Evolutionary conservation across 2,329 filamentous ascomycete species (phyloP).

Genomic region (Dactylella cylindrospora): DNA sequence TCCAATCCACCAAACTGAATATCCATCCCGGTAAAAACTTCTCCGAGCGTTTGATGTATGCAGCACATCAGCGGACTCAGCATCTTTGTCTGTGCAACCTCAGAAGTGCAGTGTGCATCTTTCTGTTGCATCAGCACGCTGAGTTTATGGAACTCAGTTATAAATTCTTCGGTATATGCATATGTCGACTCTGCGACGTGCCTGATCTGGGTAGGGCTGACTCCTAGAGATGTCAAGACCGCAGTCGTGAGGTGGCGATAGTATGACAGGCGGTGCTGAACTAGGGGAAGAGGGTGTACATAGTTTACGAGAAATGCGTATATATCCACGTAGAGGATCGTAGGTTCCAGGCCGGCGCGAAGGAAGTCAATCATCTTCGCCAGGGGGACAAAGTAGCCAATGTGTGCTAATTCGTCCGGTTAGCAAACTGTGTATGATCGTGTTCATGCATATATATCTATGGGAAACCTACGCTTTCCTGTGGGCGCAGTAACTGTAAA

Average conservation of each 20-base stretch:
- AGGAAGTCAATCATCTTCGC: conserved; percentile 36
- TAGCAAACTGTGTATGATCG: neutral
- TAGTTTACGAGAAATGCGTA: conserved; percentile 40
- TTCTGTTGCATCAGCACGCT: conserved; percentile 17
- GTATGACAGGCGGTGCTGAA: conserved; percentile 18
- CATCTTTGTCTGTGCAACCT: conserved; percentile 30
- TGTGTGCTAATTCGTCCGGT: conserved; percentile 18
- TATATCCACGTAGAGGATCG: conserved; percentile 35
- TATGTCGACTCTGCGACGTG: conserved; percentile 38
- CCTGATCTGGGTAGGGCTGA: conserved; percentile 14
- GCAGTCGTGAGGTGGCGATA: conserved; percentile 29
- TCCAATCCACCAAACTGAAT: conserved; percentile 38
- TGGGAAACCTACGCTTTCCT: conserved; percentile 29
- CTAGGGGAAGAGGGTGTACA: conserved; percentile 21
- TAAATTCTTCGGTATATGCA: conserved; percentile 31
- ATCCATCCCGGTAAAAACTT: conserved; percentile 32
- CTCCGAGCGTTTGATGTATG: conserved; percentile 29
- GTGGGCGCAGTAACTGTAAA: conserved; percentile 32
- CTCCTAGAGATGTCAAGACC: conserved; percentile 19
- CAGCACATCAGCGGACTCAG: conserved; percentile 28
- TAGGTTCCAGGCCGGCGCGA: conserved; percentile 27
- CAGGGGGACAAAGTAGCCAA: conserved; percentile 37
- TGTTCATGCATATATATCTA: neutral
- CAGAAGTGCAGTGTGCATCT: conserved; percentile 27
- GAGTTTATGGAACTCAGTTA: conserved; percentile 29